Base-by-base conservation (phyloP, 2,329 filamentous ascomycete genomes). In the Gnomoniopsis smithogilvyi region DNA sequence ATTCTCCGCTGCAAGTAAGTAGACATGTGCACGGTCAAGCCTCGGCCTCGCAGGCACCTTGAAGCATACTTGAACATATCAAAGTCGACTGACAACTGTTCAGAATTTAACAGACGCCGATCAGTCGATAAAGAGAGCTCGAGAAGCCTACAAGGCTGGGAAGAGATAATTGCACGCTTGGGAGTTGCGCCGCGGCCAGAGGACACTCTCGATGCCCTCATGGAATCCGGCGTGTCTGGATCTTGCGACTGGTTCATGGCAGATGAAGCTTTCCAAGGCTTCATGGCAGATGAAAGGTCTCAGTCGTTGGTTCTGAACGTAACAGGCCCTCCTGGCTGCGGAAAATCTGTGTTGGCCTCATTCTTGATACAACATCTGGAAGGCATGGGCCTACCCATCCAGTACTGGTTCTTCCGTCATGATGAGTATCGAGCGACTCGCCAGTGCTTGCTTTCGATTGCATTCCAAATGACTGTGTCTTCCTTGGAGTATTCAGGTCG, bases 401-500 rank as follows among this genome's bases (percentile, higher is more conserved):
- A 68, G 17, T 70, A 66, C 46, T 70, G 69, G 53, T 69, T 70
- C 55, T 61, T 67, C 46, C 56, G 66, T 12, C 59, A 54, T 49
- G 64, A 53, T 69, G 1, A 66, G 63, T 30, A 41, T 58, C 10
- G 48, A 71, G n/a, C 61, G 17, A 43, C 38, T 43, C 38, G 38
- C 11, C 38, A 43, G 6, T 43, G 38, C 38, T n/a, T 74, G 0
- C 67, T 69, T 3, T 69, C 68, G 1, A 36, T 74, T 33, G 69
- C 70, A 2, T 71, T 62, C 52, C 72, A 74, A 58, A 63, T 71
- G 17, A 69, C 70, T 0, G 49, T 45, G 2, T 38, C 46, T 1
- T 62, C 65, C 2, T 64, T 66, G 0, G 59, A 58, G 1, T 67
- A 67, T 48, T 47, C 58, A 11, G 43, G 64, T 2, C 63, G 56